Percentiles rank a stretch among this genome's conserved stretches.
phyloP scores from a whole-genome alignment of 257 asterid genomes.

The Jaltomata sinuosa region DNA sequence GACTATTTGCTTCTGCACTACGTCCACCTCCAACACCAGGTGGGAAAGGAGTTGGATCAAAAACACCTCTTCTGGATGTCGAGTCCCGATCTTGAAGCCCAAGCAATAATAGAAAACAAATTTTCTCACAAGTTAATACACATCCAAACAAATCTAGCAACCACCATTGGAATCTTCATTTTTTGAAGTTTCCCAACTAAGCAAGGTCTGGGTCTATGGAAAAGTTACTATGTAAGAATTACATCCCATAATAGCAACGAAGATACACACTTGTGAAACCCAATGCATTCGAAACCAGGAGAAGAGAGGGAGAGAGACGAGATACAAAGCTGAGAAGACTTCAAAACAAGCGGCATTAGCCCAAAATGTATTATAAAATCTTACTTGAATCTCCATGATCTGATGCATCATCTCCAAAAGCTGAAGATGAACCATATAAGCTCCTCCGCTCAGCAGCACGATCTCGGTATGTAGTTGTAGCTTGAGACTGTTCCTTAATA shows the following conservation, averaged over 20 bases:
- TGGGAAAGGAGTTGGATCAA: slow-evolving; percentile 95
- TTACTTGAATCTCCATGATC: slow-evolving; percentile 85
- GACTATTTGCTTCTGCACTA: slow-evolving; percentile 48
- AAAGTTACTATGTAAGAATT: slow-evolving; percentile 21
- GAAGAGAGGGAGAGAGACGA: not conserved
- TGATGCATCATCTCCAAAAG: slow-evolving; percentile 52
- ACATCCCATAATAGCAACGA: slow-evolving; percentile 11
- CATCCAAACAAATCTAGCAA: slow-evolving; percentile 41
- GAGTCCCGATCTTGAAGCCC: slow-evolving; percentile 76
- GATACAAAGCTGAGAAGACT: not conserved
- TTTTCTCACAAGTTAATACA: slow-evolving; percentile 67
- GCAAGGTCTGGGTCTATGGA: slow-evolving; percentile 27
- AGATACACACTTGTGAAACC: not conserved
- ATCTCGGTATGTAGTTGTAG: slow-evolving; percentile 59
- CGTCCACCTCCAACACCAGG: slow-evolving; percentile 99
- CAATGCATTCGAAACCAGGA: not conserved
- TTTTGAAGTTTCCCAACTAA: slow-evolving; percentile 31
- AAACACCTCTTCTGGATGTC: slow-evolving; percentile 55
- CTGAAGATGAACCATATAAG: slow-evolving; percentile 78
- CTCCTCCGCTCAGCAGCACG: slow-evolving; percentile 98
- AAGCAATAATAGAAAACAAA: slow-evolving; percentile 52
- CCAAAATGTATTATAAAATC: slow-evolving; percentile 19
- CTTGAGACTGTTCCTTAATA: slow-evolving; percentile 57
- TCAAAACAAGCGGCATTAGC: not conserved
- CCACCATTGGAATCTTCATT: slow-evolving; percentile 49